Evolutionary conservation across 345 rosid species (phyloP), one percentile per base, ranked within the genome.

Genomic region (Ceriops zippeliana): DNA sequence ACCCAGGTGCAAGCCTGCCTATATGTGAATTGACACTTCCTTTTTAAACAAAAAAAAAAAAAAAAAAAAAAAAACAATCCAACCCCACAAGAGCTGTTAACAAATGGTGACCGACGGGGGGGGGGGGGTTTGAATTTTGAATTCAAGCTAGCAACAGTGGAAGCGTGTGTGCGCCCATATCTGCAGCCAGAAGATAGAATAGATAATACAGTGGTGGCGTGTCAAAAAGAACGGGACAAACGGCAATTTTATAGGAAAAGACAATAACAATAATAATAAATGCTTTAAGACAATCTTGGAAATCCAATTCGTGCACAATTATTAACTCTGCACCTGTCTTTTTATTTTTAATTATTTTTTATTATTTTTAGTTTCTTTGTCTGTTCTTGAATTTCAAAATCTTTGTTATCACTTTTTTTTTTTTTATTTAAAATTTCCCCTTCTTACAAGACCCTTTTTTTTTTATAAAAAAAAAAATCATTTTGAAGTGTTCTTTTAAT

Each of bases 301-400:
- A 65, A 78, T 53, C 69, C 71, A 75, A 75, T 74, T 72, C 68
- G 70, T 67, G 54, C 71, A 54, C 67, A 27, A 27, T 21, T 60
- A 11, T 65, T 38, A 38, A 10, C 34, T 61, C 52, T 75, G 62
- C 59, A 42, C 67, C 77, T 71, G 67, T 68, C 71, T 58, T 63
- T 81, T 0, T 42, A n/a, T n/a, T n/a, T n/a, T n/a, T n/a, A n/a
- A n/a, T n/a, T 13, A 11, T 2, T 37, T 42, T 42, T 3, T 42
- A 24, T 11, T 42, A 0, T 13, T 13, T 42, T 13, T 1, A 6
- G 1, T 10, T 11, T 38, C 0, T 38, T 64, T 77, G 78, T 77
- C 81, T 61, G 70, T 58, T 81, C 74, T 73, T 52, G 64, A 69
- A 80, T 73, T 61, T 79, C 72, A 68, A 72, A 77, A 84, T 70